A percentile compares a stretch with the other conserved stretches of the same genome.
Conservation (phyloP, 2,329 filamentous ascomycete genomes). For the Fusarium piperis region DNA sequence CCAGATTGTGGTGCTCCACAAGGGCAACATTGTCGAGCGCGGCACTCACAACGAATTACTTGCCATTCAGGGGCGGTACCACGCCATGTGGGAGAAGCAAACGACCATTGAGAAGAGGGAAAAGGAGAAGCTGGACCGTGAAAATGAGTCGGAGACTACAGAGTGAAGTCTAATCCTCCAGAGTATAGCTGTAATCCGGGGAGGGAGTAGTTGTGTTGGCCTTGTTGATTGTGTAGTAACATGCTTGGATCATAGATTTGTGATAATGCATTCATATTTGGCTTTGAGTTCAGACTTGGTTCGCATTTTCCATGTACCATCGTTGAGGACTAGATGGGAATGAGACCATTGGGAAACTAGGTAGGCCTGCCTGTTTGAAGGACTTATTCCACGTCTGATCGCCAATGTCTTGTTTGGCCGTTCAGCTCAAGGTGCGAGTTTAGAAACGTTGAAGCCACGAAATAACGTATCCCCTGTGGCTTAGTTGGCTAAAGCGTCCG, state of each 20-base stretch:
- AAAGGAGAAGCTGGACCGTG: constrained; percentile 43
- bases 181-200: neutral
- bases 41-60: constrained; percentile 61
- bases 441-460: neutral
- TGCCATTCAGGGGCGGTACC: constrained; percentile 56
- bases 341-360: neutral
- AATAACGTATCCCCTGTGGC: constrained; percentile 31
- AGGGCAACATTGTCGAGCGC: constrained; percentile 60
- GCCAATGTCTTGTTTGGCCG: neutral
- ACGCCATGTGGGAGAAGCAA: constrained; percentile 64
- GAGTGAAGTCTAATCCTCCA: neutral
- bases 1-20: constrained; percentile 63
- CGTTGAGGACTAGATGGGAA: too few relatives aligned
- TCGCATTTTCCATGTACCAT: neutral
- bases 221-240: neutral
- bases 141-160: constrained; percentile 15
- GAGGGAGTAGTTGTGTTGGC: neutral
- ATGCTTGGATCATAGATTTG: neutral
- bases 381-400: neutral
- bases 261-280: neutral
- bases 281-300: neutral
- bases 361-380: neutral
- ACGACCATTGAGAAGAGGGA: constrained; percentile 53
- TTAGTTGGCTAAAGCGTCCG: constrained; percentile 41
- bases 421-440: neutral